A percentile compares a stretch with the other conserved stretches of the same genome.
Evolutionary conservation across 306 rosid genomes (phyloP).

Genomic region (Herpetospermum pedunculosum): DNA sequence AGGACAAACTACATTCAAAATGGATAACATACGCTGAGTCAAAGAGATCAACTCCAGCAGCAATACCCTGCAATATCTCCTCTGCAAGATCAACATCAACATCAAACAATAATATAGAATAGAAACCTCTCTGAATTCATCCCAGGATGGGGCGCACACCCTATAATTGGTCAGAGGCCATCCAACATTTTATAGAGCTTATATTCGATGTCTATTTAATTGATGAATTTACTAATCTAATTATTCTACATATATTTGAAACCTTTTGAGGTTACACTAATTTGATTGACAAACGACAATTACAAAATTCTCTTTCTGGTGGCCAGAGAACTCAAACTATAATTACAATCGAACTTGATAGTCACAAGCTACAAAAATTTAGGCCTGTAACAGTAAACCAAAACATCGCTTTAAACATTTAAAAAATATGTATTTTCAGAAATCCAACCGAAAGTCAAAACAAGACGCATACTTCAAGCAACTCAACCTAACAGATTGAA

Average conservation of each 20-base stretch:
- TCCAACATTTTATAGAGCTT: not conserved
- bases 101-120: not conserved
- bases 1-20: not conserved
- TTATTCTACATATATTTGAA: not conserved
- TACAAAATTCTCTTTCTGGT: not conserved
- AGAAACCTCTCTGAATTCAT: not conserved
- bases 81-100: conserved; percentile 33
- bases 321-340: not conserved
- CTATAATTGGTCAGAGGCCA: not conserved
- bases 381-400: not conserved
- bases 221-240: not conserved
- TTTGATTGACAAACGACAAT: not conserved
- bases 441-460: not conserved
- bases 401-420: not conserved
- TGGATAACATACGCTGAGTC: conserved; percentile 58
- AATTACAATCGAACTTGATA: not conserved
- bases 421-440: not conserved
- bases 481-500: conserved; percentile 8
- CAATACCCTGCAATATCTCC: conserved; percentile 90
- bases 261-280: not conserved
- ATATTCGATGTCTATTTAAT: not conserved
- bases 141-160: not conserved
- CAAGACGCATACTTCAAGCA: not conserved
- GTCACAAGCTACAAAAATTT: not conserved
- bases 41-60: conserved; percentile 79